Base-by-base conservation (phyloP, 345 rosid genomes). In the Hirschfeldia incana region DNA sequence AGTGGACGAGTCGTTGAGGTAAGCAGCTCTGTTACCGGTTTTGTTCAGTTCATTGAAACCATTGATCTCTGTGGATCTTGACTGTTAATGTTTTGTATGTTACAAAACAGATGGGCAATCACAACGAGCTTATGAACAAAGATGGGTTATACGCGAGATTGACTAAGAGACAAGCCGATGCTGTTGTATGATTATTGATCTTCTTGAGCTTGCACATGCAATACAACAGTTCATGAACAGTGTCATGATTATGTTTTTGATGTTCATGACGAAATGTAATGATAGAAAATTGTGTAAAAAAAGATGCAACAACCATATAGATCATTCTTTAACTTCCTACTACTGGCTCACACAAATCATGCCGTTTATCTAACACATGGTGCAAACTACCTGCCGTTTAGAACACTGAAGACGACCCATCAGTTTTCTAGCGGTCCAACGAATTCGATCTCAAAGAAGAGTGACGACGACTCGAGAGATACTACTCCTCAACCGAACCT, bases 141-240 rank as follows among this genome's bases (percentile, higher is more conserved):
- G 94, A 87, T 69, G 98, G 98, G 58, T 72, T 92, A 16, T 95
- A 95, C 72, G 92, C 99, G 3, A 85, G 85, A 78, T 84, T 95
- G 86, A 88, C 89, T 2, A 92, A 88, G 83, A 86, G 90, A 83
- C 99, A 92, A 87, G 92, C 91, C 0, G 99, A 95, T 29, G 96
- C 97, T 7, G 87, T 92, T 13, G 89, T 88, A 27, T 92, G 85
- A 92, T 82, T n/a, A 92, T 82, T n/a, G 34, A 78, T 78, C 39
- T 32, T 72, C 75, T 62, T 62, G 10, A 60, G 62, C 62, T 68
- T 55, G 44, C 62, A 78, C 63, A 72, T 44, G 62, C 15, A 4
- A 10, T 32, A 53, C 65, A 6, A 53, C 65, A 6, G 51, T 49
- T 67, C 32, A 68, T 67, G 66, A 61, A 61, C 39, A 65, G 67